phyloP scores from a whole-genome alignment of 371 early-diverging fungal genomes.

The Circinella minor region DNA sequence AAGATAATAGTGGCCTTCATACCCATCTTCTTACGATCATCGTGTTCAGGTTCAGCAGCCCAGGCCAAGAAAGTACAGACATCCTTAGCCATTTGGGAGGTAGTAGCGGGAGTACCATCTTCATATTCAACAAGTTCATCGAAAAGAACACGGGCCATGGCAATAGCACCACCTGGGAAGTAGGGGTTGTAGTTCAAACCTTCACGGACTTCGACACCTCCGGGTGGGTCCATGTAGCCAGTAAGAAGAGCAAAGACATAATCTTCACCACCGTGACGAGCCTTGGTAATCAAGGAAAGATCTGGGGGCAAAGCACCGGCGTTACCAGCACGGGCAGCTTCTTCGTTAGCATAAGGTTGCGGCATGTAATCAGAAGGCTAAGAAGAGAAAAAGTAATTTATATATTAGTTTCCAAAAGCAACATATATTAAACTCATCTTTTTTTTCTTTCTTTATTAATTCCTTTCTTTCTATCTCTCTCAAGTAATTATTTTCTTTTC shows the following conservation, averaged over 20 bases:
- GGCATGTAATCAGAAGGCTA: conserved; percentile 94
- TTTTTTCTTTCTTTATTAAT: not conserved
- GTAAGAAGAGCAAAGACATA: conserved; percentile 95
- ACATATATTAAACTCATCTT: not conserved
- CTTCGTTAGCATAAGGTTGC: conserved; percentile 94
- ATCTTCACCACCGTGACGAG: conserved; percentile 95
- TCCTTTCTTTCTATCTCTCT: too few species aligned
- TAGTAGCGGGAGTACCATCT: conserved; percentile 96
- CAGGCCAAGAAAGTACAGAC: conserved; percentile 93
- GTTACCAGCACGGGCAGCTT: conserved; percentile 96
- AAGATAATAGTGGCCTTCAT: conserved; percentile 84
- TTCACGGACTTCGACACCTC: conserved; percentile 93
- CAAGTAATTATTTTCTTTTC: not conserved
- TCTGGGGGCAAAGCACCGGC: conserved; percentile 97
- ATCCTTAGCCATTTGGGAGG: conserved; percentile 98
- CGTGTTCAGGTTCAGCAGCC: conserved; percentile 97
- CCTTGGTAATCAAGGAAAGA: conserved; percentile 93
- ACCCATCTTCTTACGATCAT: conserved; percentile 96
- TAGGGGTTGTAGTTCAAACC: conserved; percentile 98
- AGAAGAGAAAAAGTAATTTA: not conserved
- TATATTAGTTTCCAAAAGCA: too few species aligned
- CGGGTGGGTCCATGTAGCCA: conserved; percentile 96
- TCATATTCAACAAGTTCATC: conserved; percentile 97
- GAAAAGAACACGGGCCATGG: conserved; percentile 94
- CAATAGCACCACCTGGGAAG: conserved; percentile 98